Base-by-base conservation (phyloP, 1,284 basidiomycete genomes). In the Moesziomyces aphidis region DNA sequence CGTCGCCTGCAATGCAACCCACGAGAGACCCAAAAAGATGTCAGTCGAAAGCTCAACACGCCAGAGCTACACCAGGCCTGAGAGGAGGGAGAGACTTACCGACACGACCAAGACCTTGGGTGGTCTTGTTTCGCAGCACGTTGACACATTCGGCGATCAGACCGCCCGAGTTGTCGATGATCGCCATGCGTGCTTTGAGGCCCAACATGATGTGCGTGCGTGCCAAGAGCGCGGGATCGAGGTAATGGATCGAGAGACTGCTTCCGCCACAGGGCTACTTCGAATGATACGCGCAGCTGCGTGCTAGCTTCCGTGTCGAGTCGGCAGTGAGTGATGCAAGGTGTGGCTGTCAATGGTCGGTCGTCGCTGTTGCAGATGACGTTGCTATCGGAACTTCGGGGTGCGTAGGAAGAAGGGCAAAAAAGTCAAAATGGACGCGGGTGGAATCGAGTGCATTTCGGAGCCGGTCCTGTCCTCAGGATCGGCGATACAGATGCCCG, bases 91-190 rank as follows among this genome's bases (percentile, higher is more conserved):
- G 5, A 17, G 36, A 80, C 81, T 68, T 61, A 89, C 88, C 88
- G 57, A 89, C 87, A 24, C 86, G 85, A 6, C 83, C 97, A 89
- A 87, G 93, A 89, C 89, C 94, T 48, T 84, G 84, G 89, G 87
- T 93, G 44, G 86, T 93, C 87, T 97, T 98, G 86, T 93, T 91
- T 86, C 97, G 97, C 66, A 98, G 88, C 23, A 99, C 91, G 85
- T 99, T 97, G 85, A 99, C 94, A 82, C 95, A 97, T 87, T 98
- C 96, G 45, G 96, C 92, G 64, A 97, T 87, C 71, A 98, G 88
- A 3, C 93, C 96, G 61, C 96, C 96, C n/a, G 96, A 96, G 87
- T 99, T 99, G 89, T 98, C 96, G 85, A 98, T 97, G 79, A 95
- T 91, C 92, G 79, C 62, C 82, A 84, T 83, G 51, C 78, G 82